phyloP scores from a whole-genome alignment of 2,329 filamentous ascomycete genomes.

The Grosmannia clavigera region DNA sequence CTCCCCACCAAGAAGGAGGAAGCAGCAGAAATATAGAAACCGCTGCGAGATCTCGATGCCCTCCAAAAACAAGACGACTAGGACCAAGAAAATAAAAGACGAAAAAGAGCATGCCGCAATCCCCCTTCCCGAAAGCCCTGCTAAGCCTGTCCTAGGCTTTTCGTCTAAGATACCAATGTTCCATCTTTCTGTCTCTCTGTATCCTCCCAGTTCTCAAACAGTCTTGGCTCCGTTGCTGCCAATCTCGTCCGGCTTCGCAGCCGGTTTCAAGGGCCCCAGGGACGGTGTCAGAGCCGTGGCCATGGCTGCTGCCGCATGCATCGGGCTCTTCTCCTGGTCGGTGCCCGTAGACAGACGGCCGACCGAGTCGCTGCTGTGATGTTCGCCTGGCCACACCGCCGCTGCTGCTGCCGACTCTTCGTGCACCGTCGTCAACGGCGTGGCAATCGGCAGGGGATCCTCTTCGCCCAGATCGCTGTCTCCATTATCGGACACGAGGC shows the following conservation, averaged over 20 bases:
- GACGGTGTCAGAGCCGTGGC: conserved; percentile 9
- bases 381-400: conserved; percentile 6
- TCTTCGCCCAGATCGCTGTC: conserved; percentile 11
- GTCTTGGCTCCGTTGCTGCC: not conserved
- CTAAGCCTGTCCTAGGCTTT: not conserved
- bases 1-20: not conserved
- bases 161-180: not conserved
- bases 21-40: not conserved
- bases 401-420: conserved; percentile 4
- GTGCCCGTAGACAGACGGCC: not conserved
- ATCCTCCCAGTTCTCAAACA: not conserved
- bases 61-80: not conserved
- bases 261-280: conserved; percentile 5
- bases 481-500: conserved; percentile 13
- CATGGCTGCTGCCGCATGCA: not conserved
- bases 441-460: conserved; percentile 8
- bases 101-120: not conserved
- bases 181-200: not conserved
- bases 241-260: not conserved
- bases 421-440: conserved; percentile 4
- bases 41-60: not conserved
- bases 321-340: not conserved
- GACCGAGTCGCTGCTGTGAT: conserved; percentile 5
- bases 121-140: not conserved
- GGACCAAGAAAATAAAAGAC: not conserved